Conservation (phyloP, 495 filamentous ascomycete genomes). For the Daldinia decipiens region DNA sequence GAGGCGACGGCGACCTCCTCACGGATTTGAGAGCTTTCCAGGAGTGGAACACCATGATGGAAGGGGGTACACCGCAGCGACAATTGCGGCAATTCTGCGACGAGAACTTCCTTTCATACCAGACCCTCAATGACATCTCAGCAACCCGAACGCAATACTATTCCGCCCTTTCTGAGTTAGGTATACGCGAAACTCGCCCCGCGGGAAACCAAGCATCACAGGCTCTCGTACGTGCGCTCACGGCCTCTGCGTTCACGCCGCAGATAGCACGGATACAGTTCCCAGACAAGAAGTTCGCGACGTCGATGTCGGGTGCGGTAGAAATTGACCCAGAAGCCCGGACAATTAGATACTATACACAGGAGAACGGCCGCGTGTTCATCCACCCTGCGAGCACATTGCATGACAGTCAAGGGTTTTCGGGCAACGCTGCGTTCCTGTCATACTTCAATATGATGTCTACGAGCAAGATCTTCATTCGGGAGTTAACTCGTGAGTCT, state of each 20-base stretch:
- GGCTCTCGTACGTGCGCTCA: conserved; percentile 80
- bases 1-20: conserved; percentile 84
- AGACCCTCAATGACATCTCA: conserved; percentile 86
- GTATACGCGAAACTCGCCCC: conserved; percentile 68
- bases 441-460: conserved; percentile 91
- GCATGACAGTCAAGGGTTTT: conserved; percentile 81
- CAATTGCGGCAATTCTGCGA: conserved; percentile 81
- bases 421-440: conserved; percentile 74
- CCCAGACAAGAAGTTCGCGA: conserved; percentile 93
- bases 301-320: conserved; percentile 83
- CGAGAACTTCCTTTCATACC: conserved; percentile 85
- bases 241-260: conserved; percentile 91
- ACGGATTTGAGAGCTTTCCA: conserved; percentile 86
- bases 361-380: conserved; percentile 88
- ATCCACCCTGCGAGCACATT: conserved; percentile 88
- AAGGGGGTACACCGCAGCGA: conserved; percentile 64
- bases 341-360: conserved; percentile 90
- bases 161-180: conserved; percentile 84
- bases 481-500: conserved; percentile 85
- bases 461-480: conserved; percentile 87
- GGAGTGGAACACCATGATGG: conserved; percentile 75
- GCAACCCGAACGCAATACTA: conserved; percentile 87
- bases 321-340: conserved; percentile 92
- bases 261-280: conserved; percentile 91
- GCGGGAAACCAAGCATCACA: conserved; percentile 62